Evolutionary conservation across 208 protist species (phyloP), one percentile per base, ranked within the genome.

Genomic region (Lotmaria passim): DNA sequence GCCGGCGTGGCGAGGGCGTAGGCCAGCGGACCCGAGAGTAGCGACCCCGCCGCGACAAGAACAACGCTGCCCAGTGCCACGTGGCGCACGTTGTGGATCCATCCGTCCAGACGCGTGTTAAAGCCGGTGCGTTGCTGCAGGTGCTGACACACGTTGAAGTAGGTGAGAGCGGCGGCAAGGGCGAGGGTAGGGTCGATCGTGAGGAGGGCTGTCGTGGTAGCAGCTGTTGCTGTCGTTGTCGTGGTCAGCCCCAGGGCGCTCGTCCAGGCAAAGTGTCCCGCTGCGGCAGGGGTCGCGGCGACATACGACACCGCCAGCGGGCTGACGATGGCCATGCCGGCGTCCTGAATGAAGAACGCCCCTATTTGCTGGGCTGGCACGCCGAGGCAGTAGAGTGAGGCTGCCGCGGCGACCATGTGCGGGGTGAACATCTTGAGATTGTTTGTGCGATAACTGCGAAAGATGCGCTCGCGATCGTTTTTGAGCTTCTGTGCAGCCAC

Each of bases 391-490:
- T 94, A 93, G 21, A 81, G 41, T 1, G 85, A 81, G 33, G 66
- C 28, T 1, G 69, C 34, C 26, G 73, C 36, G 14, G 58, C 75
- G 7, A 69, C 63, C 17, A 69, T 31, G 41, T 93, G 79, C 12
- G 86, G 92, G 17, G 76, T 65, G 2, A 82, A 73, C 62, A 94
- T 87, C 56, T 85, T 81, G 21, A 91, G 51, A 61, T 96, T 96
- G 69, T 85, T 92, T 7, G 86, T 93, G 55, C 74, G 79, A 67
- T 93, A 63, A 50, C 51, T 82, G 34, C 81, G 77, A 53, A 94
- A 93, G 57, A 96, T 90, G 55, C 86, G 79, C 17, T 85, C 78
- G n/a, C 89, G 87, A 58, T 95, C 87, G 58, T 90, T 88, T 67
- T 89, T 85, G 12, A 96, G 75, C 65, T 95, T 94, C 74, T 94